Evolutionary conservation across 805 yeast species (phyloP).

Genomic region (Starmerella riodocensis): DNA sequence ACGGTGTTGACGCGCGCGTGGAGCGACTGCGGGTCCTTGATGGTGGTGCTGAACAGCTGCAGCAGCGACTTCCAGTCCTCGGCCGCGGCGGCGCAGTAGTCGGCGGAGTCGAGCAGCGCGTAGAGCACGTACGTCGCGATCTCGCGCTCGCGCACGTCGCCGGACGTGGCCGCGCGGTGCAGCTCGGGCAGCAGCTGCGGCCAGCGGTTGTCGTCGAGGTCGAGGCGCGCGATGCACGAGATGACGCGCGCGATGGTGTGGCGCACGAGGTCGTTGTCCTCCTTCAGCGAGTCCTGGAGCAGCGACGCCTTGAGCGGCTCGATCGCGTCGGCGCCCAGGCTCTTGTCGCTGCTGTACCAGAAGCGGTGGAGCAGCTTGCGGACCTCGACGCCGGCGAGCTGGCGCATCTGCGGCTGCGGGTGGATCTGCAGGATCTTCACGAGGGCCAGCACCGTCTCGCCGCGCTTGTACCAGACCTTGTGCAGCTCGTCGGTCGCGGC

Average conservation of each 20-base stretch:
- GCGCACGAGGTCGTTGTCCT: conserved; percentile 54
- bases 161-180: conserved; percentile 50
- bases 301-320: conserved; percentile 53
- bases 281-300: conserved; percentile 53
- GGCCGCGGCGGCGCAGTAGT: conserved; percentile 18
- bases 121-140: conserved; percentile 68
- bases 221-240: conserved; percentile 69
- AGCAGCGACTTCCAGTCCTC: conserved; percentile 47
- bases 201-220: conserved; percentile 61
- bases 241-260: conserved; percentile 84
- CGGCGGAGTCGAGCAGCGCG: conserved; percentile 50
- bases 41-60: conserved; percentile 53
- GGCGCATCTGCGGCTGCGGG: conserved; percentile 59
- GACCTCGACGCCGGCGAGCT: conserved; percentile 92
- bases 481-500: conserved; percentile 66
- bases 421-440: conserved; percentile 66
- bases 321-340: conserved; percentile 38
- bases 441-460: conserved; percentile 65
- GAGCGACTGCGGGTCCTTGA: conserved; percentile 45
- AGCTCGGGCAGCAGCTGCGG: conserved; percentile 59
- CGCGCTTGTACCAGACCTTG: conserved; percentile 57
- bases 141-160: conserved; percentile 52
- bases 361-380: conserved; percentile 63
- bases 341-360: conserved; percentile 39
- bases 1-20: conserved; percentile 75